Evolutionary conservation across 495 filamentous ascomycete species (phyloP), one percentile per base, ranked within the genome.

Genomic region (Umbilicaria muhlenbergii): DNA sequence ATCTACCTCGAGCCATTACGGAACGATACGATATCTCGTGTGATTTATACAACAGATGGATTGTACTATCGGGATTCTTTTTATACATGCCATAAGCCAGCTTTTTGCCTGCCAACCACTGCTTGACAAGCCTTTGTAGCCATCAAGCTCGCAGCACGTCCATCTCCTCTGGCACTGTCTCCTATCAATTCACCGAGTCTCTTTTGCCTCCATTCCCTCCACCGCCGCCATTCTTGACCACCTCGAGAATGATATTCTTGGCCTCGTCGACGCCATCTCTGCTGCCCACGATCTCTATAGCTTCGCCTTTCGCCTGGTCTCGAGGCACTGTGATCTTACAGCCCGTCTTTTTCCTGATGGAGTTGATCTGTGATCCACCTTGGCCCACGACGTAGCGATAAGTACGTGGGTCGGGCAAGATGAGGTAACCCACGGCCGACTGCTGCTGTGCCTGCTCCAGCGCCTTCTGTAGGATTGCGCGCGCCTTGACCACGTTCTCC

Each of bases 271-370:
- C 71, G 16, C 83, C 84, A 40, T 85, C 82, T 53, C 71, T 73
- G 44, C 69, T 73, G 24, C 91, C 91, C 42, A 77, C 63, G 52
- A 96, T 78, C 64, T 93, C 83, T 54, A 96, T 95, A 2, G 89
- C 83, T 55, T 94, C 86, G 32, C 68, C 73, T 52, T 71, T 75
- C 34, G 71, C 72, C 51, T 89, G 78, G 56, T 83, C 81, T 48
- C 81, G 76, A 35, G 91, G 91, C 38, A 96, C 86, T 33, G 81
- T 85, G 60, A 99, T 89, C 58, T 79, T 81, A 67, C 86, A 93
- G 24, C 82, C 85, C 36, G 87, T 95, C 66, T 88, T 76, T 62
- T 82, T 86, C 44, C 92, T 78, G 57, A 99, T 95, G 10, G 71
- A 64, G 59, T 93, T 94, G 62, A 99, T 87, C 58, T 87, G 84